A percentile compares a stretch with the other conserved stretches of the same genome.
phyloP scores from a whole-genome alignment of 2,329 filamentous ascomycete species.

The Aureobasidium sp. region DNA sequence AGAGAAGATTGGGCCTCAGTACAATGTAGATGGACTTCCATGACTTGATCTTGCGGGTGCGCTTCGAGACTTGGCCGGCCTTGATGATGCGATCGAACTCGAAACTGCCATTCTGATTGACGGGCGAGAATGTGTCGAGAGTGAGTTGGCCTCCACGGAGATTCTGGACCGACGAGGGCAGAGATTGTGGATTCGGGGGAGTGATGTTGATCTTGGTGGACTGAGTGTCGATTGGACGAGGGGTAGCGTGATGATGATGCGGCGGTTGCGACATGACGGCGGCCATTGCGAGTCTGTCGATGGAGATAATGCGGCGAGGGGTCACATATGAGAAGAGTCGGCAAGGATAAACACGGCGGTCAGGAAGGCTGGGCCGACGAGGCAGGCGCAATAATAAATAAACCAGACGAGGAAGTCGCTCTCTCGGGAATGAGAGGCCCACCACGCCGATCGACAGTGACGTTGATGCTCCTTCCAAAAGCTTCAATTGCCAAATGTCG shows the following conservation, averaged over 20 bases:
- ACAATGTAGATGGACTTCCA: constrained; percentile 91
- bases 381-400: not conserved
- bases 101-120: constrained; percentile 92
- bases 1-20: constrained; percentile 80
- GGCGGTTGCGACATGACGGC: constrained; percentile 20
- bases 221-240: not conserved
- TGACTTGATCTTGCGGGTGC: constrained; percentile 89
- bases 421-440: constrained; percentile 2
- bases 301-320: not conserved
- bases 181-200: constrained; percentile 16
- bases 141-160: constrained; percentile 39
- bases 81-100: constrained; percentile 93
- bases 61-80: constrained; percentile 75
- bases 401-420: not conserved
- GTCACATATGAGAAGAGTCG: not conserved
- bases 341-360: not conserved
- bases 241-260: not conserved
- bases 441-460: not conserved
- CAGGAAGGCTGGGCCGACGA: not conserved
- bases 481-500: not conserved
- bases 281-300: constrained; percentile 19
- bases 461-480: not conserved
- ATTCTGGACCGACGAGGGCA: constrained; percentile 9
- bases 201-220: constrained; percentile 1
- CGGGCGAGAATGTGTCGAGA: constrained; percentile 67